phyloP scores from a whole-genome alignment of 2,329 filamentous ascomycete genomes.

The Elsinoe fawcettii region DNA sequence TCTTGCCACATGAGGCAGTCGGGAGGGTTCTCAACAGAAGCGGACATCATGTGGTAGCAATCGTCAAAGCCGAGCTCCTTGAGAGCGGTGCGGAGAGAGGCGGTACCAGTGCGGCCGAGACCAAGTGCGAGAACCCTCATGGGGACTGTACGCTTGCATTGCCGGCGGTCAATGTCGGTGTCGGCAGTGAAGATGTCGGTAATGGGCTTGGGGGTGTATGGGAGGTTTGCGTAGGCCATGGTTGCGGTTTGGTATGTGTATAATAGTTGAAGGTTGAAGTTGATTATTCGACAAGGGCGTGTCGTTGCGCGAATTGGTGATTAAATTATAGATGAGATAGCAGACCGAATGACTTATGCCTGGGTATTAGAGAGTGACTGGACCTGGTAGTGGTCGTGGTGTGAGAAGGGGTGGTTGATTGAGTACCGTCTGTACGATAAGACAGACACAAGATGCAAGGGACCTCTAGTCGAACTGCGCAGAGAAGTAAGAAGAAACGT shows the following conservation, averaged over 20 bases:
- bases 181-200: slow-evolving; percentile 58
- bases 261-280: neutral
- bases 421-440: neutral
- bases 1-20: slow-evolving; percentile 65
- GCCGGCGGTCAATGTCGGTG: slow-evolving; percentile 59
- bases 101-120: slow-evolving; percentile 62
- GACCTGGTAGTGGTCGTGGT: slow-evolving; percentile 2
- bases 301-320: slow-evolving; percentile 8
- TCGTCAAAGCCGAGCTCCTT: slow-evolving; percentile 59
- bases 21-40: slow-evolving; percentile 59
- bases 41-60: slow-evolving; percentile 68
- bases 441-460: neutral
- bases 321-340: slow-evolving; percentile 13
- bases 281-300: slow-evolving; percentile 9
- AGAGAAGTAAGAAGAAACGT: slow-evolving; percentile 4
- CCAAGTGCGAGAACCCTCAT: slow-evolving; percentile 67
- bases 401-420: neutral
- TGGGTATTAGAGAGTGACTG: slow-evolving; percentile 5
- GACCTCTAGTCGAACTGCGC: slow-evolving; percentile 4
- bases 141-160: slow-evolving; percentile 58
- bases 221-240: slow-evolving; percentile 32
- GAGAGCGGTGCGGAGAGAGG: slow-evolving; percentile 59
- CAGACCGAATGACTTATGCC: neutral
- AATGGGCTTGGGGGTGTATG: slow-evolving; percentile 41
- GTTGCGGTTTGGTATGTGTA: slow-evolving; percentile 17